These are phyloP conservation scores for Pulveroboletus sp. DNA, from an alignment of 768 basidiomycete species.

Conservation along the genomic window DNA sequence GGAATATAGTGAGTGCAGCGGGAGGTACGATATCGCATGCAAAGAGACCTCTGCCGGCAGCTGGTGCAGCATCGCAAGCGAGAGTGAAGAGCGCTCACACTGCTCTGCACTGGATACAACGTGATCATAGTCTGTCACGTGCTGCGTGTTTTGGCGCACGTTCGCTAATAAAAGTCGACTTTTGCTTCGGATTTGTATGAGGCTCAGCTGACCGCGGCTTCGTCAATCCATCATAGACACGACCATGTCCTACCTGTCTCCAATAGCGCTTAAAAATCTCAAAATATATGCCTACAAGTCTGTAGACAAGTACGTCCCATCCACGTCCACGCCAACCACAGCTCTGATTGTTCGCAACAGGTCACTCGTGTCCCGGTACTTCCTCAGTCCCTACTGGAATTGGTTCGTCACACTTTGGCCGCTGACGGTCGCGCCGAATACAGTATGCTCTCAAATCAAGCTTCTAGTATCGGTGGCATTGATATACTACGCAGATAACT, in stretches of 20 bases:
- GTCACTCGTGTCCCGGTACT: conserved; percentile 68
- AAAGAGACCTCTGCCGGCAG: conserved; percentile 60
- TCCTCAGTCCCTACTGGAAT: conserved; percentile 85
- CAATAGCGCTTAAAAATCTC: conserved; percentile 64
- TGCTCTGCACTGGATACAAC: background rate
- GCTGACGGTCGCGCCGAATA: conserved; percentile 79
- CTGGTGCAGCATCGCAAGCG: conserved; percentile 32
- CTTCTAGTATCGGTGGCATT: background rate
- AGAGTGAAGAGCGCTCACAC: background rate
- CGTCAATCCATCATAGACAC: background rate
- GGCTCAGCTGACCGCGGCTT: background rate
- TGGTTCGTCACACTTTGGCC: conserved; percentile 92
- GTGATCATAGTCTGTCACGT: conserved; percentile 9
- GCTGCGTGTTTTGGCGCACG: background rate
- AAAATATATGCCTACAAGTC: conserved; percentile 76
- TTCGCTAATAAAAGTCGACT: background rate
- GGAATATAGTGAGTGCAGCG: conserved; percentile 38
- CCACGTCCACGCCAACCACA: background rate
- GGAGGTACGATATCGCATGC: conserved; percentile 45
- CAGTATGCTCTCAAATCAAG: conserved; percentile 44
- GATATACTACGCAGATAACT: conserved; percentile 63
- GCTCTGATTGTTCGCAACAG: conserved; percentile 34
- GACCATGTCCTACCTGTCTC: conserved; percentile 61
- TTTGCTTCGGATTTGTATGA: background rate
- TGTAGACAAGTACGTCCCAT: conserved; percentile 63